Base-by-base conservation (phyloP, 1,139 yeast species). In the Komagataea norvegica region DNA sequence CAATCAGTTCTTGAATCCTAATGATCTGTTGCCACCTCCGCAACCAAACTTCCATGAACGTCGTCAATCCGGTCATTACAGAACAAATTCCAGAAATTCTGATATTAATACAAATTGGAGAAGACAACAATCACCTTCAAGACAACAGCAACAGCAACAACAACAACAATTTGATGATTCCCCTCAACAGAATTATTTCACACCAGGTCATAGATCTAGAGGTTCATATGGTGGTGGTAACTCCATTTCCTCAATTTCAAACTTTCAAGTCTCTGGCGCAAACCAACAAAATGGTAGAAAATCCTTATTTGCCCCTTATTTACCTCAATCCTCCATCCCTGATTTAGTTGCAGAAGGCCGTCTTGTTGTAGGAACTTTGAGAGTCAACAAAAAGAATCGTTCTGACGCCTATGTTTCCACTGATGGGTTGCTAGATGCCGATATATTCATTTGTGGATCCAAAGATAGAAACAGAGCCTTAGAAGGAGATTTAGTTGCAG, bases 321-420 rank as follows among this genome's bases (percentile, higher is more conserved):
- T 91, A 43, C 96, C 97, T 4, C 98, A 91, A 56, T 84, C 89
- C 4, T 80, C 94, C 2, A 75, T 91, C 38, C 97, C 98, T 1
- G 94, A 82, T 22, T 70, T 91, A 45, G 79, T 91, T 38, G 78
- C 77, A 47, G 96, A 91, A 48, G 98, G 98, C 17, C 75, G 89
- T 46, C 70, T 91, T 43, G 98, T 91, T 7, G 82, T 95, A 5
- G 98, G 98, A 51, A 81, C 84, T 18, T 70, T 91, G 52, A 75
- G 98, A 50, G 98, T 91, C 37, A 91, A 91, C 64, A 88, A 88
- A 59, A 91, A 91, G 64, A 91, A 91, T 60, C 75, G 98, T 54
- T 86, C 96, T 1, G 98, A 91, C 62, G 98, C 98, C 1, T 91
- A 93, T 62, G 97, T 91, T 14, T 81, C 96, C 5, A 91, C 97